Evolutionary conservation across 2,329 filamentous ascomycete genomes (phyloP).

Genomic region (Fusarium sp.): DNA sequence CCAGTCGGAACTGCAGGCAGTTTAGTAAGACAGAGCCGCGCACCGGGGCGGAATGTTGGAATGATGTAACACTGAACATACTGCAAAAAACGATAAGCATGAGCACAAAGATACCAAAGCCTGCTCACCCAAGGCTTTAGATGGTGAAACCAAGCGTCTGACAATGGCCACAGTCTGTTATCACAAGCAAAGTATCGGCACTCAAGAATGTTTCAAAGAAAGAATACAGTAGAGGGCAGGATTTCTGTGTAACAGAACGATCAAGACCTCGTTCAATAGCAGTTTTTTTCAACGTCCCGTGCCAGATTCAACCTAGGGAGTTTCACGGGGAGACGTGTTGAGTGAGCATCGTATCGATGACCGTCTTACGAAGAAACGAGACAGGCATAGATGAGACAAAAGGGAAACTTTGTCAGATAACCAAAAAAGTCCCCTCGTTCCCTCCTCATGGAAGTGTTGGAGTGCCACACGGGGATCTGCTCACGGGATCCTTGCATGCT

Average conservation of each 20-base stretch:
- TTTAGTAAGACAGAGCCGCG: conserved; percentile 20
- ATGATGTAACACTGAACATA: conserved; percentile 15
- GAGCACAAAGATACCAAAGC: not conserved
- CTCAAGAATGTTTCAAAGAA: not conserved
- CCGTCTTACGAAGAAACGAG: conserved; percentile 13
- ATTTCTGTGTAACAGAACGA: conserved; percentile 16
- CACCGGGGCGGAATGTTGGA: conserved; percentile 10
- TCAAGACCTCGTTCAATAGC: conserved; percentile 4
- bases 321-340: not conserved
- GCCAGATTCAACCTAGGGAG: not conserved
- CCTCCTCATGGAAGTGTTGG: not conserved
- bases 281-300: conserved; percentile 13
- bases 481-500: conserved; percentile 10
- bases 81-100: conserved; percentile 12
- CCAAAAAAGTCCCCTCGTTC: not conserved
- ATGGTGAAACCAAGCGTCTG: conserved; percentile 38
- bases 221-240: conserved; percentile 4
- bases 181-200: conserved; percentile 8
- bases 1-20: conserved; percentile 21
- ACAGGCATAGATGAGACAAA: not conserved
- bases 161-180: conserved; percentile 21
- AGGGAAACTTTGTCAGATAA: not conserved
- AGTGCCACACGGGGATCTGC: conserved; percentile 3
- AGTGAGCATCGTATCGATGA: conserved; percentile 11
- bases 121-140: conserved; percentile 26